Evolutionary conservation across 768 basidiomycete genomes (phyloP).

Genomic region (Phylloporus scabripes): DNA sequence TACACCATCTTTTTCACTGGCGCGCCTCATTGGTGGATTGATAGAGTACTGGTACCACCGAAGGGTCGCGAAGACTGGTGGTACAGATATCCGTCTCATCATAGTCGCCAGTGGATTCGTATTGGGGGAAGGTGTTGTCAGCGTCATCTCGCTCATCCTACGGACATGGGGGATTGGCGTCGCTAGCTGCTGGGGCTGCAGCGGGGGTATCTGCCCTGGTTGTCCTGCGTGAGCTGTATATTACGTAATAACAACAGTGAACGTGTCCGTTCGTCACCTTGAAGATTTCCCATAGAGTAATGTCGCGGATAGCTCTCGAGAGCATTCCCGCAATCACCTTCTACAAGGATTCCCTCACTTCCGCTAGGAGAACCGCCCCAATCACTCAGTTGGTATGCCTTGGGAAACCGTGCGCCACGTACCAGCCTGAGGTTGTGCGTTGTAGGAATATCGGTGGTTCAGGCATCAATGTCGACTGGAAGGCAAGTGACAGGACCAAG

Average conservation of each 20-base stretch:
- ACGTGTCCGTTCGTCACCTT: conserved; percentile 2
- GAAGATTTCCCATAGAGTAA: conserved; percentile 21
- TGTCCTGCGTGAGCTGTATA: conserved; percentile 41
- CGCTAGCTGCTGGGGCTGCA: conserved; percentile 84
- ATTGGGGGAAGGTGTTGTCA: conserved; percentile 88
- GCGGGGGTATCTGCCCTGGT: conserved; percentile 64
- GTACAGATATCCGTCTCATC: conserved; percentile 67
- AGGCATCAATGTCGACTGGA: conserved; percentile 87
- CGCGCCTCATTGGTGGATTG: conserved; percentile 83
- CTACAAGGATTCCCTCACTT: conserved; percentile 62
- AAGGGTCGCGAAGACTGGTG: conserved; percentile 42
- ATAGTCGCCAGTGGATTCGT: conserved; percentile 94
- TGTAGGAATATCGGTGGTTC: conserved; percentile 76
- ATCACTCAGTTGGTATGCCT: conserved; percentile 77
- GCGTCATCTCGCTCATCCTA: conserved; percentile 70
- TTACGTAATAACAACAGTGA: conserved; percentile 2
- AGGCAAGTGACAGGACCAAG: conserved; percentile 42
- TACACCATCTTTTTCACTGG: conserved; percentile 90
- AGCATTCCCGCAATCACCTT: conserved; percentile 74
- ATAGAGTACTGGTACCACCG: conserved; percentile 68
- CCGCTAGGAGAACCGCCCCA: conserved; percentile 57
- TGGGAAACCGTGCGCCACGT: conserved; percentile 71
- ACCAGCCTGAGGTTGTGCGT: conserved; percentile 79
- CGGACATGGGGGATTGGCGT: conserved; percentile 71
- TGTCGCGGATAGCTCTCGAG: conserved; percentile 69